A percentile compares a stretch with the other conserved stretches of the same genome.
Conservation (phyloP, 1,139 yeast genomes). For the Pichia sp. region DNA sequence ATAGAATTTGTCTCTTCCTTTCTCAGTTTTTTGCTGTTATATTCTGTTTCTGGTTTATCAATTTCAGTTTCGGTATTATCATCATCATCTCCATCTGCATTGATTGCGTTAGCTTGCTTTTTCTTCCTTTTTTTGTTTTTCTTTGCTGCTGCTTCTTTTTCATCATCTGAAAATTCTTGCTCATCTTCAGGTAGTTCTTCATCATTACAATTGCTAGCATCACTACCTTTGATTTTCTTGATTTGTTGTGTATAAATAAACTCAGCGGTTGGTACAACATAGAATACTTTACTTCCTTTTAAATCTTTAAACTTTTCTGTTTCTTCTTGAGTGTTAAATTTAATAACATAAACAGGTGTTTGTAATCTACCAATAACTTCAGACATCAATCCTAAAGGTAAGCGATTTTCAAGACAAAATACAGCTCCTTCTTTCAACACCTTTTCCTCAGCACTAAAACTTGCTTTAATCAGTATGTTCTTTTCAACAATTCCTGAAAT, state of each 20-base stretch:
- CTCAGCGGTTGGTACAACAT: conserved; percentile 75
- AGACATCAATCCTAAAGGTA: conserved; percentile 71
- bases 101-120: conserved; percentile 17
- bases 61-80: conserved; percentile 18
- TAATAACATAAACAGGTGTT: conserved; percentile 75
- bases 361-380: conserved; percentile 91
- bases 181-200: conserved; percentile 92
- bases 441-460: conserved; percentile 77
- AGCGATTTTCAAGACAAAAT: conserved; percentile 68
- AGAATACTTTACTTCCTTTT: conserved; percentile 58
- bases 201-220: conserved; percentile 91
- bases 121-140: conserved; percentile 49
- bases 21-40: neutral
- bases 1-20: too few species aligned
- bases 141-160: conserved; percentile 64
- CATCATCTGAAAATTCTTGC: conserved; percentile 94
- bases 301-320: conserved; percentile 39
- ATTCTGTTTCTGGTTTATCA: neutral
- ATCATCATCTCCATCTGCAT: conserved; percentile 17
- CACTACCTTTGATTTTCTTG: conserved; percentile 73
- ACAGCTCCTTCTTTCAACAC: conserved; percentile 78
- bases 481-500: conserved; percentile 65
- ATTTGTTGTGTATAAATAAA: conserved; percentile 73
- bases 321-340: conserved; percentile 52
- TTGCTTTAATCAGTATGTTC: conserved; percentile 66